Conservation (phyloP, 2,329 filamentous ascomycete species). For the Fusarium sacchari region DNA sequence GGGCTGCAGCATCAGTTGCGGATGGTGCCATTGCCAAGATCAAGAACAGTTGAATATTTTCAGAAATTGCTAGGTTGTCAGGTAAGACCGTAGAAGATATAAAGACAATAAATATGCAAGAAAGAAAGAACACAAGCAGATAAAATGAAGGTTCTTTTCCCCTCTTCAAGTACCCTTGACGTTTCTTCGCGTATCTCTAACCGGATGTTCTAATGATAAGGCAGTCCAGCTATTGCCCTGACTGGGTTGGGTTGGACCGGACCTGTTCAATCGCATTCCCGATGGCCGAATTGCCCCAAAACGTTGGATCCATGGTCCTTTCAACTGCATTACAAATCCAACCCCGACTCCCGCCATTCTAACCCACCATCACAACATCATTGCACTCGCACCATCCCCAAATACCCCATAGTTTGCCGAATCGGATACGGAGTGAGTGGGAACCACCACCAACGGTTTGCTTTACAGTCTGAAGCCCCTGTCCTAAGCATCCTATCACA, state of each 20-base stretch:
- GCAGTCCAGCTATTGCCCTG: slow-evolving; percentile 6
- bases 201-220: slow-evolving; percentile 7
- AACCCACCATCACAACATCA: slow-evolving; percentile 41
- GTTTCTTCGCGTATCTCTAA: slow-evolving; percentile 4
- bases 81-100: background rate
- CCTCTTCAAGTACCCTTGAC: slow-evolving; percentile 30
- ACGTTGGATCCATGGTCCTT: slow-evolving; percentile 12
- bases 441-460: background rate
- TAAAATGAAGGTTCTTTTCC: background rate
- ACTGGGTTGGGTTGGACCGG: slow-evolving; percentile 5
- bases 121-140: slow-evolving; percentile 11
- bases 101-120: background rate
- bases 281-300: slow-evolving; percentile 32
- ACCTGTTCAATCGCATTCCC: slow-evolving; percentile 22
- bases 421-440: slow-evolving; percentile 23
- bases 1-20: slow-evolving; percentile 21
- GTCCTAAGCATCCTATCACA: slow-evolving; percentile 5
- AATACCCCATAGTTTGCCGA: slow-evolving; percentile 27
- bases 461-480: background rate
- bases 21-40: slow-evolving; percentile 33
- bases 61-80: background rate
- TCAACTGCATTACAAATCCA: slow-evolving; percentile 42
- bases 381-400: slow-evolving; percentile 20
- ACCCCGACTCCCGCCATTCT: slow-evolving; percentile 35
- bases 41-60: background rate